These are phyloP conservation scores for Ascochyta clinopodiicola DNA, from an alignment of 2,329 filamentous ascomycete species.

Conservation along the genomic window DNA sequence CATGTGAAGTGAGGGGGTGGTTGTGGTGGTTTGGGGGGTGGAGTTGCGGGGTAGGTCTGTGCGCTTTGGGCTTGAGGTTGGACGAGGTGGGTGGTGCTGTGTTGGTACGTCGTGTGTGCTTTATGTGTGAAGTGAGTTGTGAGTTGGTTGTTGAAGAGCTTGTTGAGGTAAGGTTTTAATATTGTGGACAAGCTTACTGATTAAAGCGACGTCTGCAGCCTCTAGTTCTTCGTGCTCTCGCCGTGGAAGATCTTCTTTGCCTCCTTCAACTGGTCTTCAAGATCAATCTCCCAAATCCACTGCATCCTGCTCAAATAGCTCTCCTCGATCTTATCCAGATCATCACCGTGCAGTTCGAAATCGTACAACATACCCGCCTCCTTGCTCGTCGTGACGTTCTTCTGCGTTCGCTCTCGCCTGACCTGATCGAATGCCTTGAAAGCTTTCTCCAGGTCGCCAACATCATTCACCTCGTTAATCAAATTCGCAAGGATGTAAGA, in stretches of 20 bases:
- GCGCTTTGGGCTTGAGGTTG: not conserved
- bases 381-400: conserved; percentile 37
- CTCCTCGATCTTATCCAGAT: conserved; percentile 47
- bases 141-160: too few relatives aligned
- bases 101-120: too few relatives aligned
- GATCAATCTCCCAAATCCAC: conserved; percentile 53
- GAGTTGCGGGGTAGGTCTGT: not conserved
- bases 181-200: too few relatives aligned
- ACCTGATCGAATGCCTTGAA: conserved; percentile 41
- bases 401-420: conserved; percentile 37
- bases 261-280: conserved; percentile 43
- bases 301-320: conserved; percentile 41
- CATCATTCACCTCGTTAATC: conserved; percentile 35
- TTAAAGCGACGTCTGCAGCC: not conserved
- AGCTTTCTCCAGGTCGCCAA: conserved; percentile 42
- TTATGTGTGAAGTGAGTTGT: too few relatives aligned
- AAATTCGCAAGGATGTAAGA: conserved; percentile 45
- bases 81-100: too few relatives aligned
- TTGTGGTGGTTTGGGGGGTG: not conserved
- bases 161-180: too few relatives aligned
- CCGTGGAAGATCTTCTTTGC: conserved; percentile 37
- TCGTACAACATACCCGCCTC: conserved; percentile 50
- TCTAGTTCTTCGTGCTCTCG: conserved; percentile 13
- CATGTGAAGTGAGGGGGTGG: not conserved
- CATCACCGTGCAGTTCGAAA: conserved; percentile 48